Base-by-base conservation (phyloP, 805 yeast species). In the Yamadazyma akitaensis region DNA sequence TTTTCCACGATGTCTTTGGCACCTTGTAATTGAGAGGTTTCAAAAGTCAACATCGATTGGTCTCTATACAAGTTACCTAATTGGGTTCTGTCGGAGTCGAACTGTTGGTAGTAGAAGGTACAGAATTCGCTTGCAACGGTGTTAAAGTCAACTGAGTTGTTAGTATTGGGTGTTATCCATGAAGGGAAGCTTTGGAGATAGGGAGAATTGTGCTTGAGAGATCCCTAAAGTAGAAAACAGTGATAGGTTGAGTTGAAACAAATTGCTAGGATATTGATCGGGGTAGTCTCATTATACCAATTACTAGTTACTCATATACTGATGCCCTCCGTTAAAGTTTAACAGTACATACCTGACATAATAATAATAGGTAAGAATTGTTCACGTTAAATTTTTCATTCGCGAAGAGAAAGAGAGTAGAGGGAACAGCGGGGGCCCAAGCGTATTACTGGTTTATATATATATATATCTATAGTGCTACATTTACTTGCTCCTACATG, bases 31-130 rank as follows among this genome's bases (percentile, higher is more conserved):
- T 92, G 97, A 49, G 90, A 76, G 46, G 91, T 84, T 74, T 94
- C 99, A 61, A 94, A 94, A 40, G 99, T 94, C 71, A 94, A 77
- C 99, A 94, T 94, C 25, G 97, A 90, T 66, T 88, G 91, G 51
- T 89, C 96, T 67, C 99, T 87, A 83, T 92, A 92, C 61, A 92
- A 80, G 75, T 88, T 85, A 57, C 96, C 96, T 65, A 92, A 81
- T 68, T 87, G 94, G 49, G 89, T 68, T 77, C 98, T 88, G 72
- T 92, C 96, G 60, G 84, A 68, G 72, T 91, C 97, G 63, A 92
- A 92, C 70, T 88, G 96, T 67, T 88, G 86, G 81, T 92, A 94
- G 81, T 94, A 92, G 64, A 90, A 92, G 69, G 80, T 85, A 63
- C 96, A 88, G 74, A 92, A 92, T 71, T 92, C 96, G 68, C 85